These are phyloP conservation scores for Cutaneotrichosporon dermatis DNA, from an alignment of 1,284 basidiomycete genomes.

Conservation along the genomic window DNA sequence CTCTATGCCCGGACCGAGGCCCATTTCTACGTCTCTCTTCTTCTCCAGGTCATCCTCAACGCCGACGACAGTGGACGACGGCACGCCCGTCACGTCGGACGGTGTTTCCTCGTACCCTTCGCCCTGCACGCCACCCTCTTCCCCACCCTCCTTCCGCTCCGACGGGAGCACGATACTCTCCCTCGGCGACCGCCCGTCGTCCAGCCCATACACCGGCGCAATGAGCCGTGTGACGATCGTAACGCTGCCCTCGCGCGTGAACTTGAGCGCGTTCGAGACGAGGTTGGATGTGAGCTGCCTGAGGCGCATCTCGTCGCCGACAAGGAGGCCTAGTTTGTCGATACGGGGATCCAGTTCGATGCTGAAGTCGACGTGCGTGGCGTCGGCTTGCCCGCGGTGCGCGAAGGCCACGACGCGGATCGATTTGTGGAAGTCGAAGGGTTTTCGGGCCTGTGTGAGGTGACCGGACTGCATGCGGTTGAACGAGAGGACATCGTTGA, in stretches of 20 bases:
- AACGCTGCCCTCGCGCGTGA: slow-evolving; percentile 62
- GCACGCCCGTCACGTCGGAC: background rate
- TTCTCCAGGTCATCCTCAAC: no score
- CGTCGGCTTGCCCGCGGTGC: slow-evolving; percentile 67
- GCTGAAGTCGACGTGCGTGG: slow-evolving; percentile 63
- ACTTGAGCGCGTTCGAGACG: slow-evolving; percentile 55
- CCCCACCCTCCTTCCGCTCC: no score
- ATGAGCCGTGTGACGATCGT: slow-evolving; percentile 45
- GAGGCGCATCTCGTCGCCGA: slow-evolving; percentile 62
- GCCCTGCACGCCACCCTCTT: background rate
- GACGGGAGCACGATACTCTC: no score
- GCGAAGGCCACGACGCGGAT: slow-evolving; percentile 75
- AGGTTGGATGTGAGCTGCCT: slow-evolving; percentile 63
- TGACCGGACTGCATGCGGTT: slow-evolving; percentile 52
- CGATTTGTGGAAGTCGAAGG: slow-evolving; percentile 77
- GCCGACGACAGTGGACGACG: no score
- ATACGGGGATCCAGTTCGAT: slow-evolving; percentile 69
- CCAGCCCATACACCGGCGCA: slow-evolving; percentile 23
- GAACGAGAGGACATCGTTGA: slow-evolving; percentile 71
- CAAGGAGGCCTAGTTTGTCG: slow-evolving; percentile 57
- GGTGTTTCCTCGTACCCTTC: background rate
- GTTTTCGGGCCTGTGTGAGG: slow-evolving; percentile 50
- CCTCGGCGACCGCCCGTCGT: no score
- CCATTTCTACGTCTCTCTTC: no score
- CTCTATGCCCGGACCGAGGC: no score